Evolutionary conservation across 257 asterid species (phyloP), one percentile per base, ranked within the genome.

Genomic region (Perilla frutescens): DNA sequence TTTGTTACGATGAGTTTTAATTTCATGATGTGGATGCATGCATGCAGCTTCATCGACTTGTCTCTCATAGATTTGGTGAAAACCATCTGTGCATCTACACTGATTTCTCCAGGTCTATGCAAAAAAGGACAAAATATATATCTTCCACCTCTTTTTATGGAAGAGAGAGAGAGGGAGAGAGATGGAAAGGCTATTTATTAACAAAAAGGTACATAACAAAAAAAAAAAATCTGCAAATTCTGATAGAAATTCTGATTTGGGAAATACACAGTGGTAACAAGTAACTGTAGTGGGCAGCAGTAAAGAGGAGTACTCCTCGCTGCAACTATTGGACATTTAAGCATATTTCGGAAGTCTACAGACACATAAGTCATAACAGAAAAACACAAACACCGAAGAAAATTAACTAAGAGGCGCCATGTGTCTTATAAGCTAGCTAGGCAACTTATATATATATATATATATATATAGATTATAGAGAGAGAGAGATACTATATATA

Each of bases 251-350:
- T 58, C 79, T 68, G 41, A 44, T 40, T 67, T 13, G 34, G 80
- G 41, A 76, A 73, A 72, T n/a, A 68, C 74, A 76, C 70, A 62
- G 71, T 58, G 71, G 70, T 69, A 29, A 14, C 7, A 61, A 61
- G 44, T 31, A 37, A 26, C 65, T 66, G 56, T 41, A 53, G 69
- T 57, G 55, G 47, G 15, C 69, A 51, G 69, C 48, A 73, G 80
- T 63, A 51, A 47, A 45, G 55, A 73, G 32, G 44, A 11, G 62
- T 66, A 66, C 61, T 31, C 80, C 4, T 6, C 29, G 79, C 84
- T 70, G 61, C 72, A 79, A 73, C 81, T 81, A 36, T 76, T 81
- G 82, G 85, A 84, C 84, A 84, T 65, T 71, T 77, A 71, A 83
- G 83, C 80, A 62, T 53, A 72, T 80, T 77, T 72, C 51, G 62